Evolutionary conservation across 2,329 filamentous ascomycete genomes (phyloP).

Genomic region (Fusarium nematophilum): DNA sequence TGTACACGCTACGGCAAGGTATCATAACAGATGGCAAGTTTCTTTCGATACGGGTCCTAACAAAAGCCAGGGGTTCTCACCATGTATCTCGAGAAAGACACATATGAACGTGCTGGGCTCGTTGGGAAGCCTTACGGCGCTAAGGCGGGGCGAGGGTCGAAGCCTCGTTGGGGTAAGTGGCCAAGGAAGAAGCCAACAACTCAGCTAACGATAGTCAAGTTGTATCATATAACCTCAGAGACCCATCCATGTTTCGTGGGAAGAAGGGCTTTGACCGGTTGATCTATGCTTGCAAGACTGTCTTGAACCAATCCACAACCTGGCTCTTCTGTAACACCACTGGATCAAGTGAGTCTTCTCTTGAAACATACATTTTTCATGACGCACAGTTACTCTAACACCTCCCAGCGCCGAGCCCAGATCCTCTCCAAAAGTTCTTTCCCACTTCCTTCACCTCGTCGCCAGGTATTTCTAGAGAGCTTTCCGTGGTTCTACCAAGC

Average conservation of each 20-base stretch:
- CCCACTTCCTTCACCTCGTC: constrained; percentile 56
- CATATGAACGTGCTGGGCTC: constrained; percentile 85
- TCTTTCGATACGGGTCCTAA: constrained; percentile 7
- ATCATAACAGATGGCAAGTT: constrained; percentile 28
- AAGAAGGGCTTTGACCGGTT: constrained; percentile 86
- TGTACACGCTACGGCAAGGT: constrained; percentile 79
- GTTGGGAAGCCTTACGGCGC: constrained; percentile 74
- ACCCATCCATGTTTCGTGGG: constrained; percentile 81
- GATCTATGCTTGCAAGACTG: constrained; percentile 81
- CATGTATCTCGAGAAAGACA: constrained; percentile 82
- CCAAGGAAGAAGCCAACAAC: neutral
- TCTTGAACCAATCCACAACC: constrained; percentile 72
- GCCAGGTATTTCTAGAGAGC: constrained; percentile 27
- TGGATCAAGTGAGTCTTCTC: constrained; percentile 39
- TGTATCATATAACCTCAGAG: constrained; percentile 80
- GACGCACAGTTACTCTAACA: constrained; percentile 36
- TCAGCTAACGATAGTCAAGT: constrained; percentile 60
- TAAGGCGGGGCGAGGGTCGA: constrained; percentile 69
- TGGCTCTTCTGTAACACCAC: constrained; percentile 83
- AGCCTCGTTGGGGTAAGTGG: constrained; percentile 77
- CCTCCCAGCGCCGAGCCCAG: constrained; percentile 58
- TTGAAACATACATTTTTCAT: neutral
- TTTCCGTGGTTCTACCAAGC: constrained; percentile 37
- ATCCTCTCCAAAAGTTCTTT: constrained; percentile 60
- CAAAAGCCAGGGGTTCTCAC: constrained; percentile 69